Evolutionary conservation across 2,329 filamentous ascomycete species (phyloP).

Genomic region (Fusarium paranaense): DNA sequence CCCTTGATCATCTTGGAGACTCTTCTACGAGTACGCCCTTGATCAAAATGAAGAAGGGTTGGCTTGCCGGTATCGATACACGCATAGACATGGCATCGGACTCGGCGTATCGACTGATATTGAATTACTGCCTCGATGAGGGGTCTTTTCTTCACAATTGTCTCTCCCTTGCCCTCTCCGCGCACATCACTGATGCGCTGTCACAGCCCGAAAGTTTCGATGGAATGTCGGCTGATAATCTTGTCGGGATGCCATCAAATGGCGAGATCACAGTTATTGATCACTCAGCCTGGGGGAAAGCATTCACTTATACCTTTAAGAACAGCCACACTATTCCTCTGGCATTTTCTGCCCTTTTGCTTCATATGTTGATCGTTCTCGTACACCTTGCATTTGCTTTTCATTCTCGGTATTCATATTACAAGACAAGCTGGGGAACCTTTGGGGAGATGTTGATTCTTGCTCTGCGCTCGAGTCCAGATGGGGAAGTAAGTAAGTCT

Average conservation of each 20-base stretch:
- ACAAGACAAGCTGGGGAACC: background rate
- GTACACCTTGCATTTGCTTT: background rate
- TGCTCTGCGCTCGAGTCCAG: background rate
- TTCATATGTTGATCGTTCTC: background rate
- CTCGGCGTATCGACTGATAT: background rate
- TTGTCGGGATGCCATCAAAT: background rate
- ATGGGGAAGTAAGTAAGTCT: background rate
- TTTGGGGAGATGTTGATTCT: background rate
- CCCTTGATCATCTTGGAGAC: background rate
- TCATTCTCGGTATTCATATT: background rate
- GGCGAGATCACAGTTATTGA: background rate
- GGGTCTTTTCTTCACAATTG: background rate
- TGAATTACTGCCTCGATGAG: background rate
- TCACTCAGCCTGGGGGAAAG: background rate
- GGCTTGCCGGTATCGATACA: background rate
- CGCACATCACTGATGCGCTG: background rate
- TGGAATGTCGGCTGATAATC: background rate
- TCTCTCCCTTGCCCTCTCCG: background rate
- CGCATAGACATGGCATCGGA: background rate
- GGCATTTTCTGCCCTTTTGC: background rate
- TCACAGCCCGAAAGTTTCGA: background rate
- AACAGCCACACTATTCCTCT: background rate
- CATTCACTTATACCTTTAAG: background rate
- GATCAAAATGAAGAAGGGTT: background rate
- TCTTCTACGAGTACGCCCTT: background rate